Base-by-base conservation (phyloP, 2,329 filamentous ascomycete species). In the Bisporella sp. region DNA sequence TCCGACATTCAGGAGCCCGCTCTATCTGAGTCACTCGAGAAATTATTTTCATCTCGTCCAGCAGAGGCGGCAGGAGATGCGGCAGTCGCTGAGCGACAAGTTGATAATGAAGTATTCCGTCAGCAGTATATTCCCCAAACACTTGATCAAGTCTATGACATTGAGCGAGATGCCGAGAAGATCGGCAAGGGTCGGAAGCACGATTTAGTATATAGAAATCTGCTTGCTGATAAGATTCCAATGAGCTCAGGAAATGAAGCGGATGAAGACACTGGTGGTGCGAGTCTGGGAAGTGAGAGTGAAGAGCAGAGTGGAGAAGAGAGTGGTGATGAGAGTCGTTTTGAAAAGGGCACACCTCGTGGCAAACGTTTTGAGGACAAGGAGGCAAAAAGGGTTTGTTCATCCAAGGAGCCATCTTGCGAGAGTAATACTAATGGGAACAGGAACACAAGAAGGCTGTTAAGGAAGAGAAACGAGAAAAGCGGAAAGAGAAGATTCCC, bases 91-190 rank as follows among this genome's bases (percentile, higher is more conserved):
- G 76, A 83, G 48, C 73, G 82, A 13, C 85, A 91, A 58, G 82
- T 92, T 7, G 88, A 96, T 61, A 89, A 90, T 51, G 88, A 93
- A 58, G 93, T 97, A 5, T 99, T 96, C 73, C 81, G 92, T 61
- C 87, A 96, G 62, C 89, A 96, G 67, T 99, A 95, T 68, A 97
- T 99, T 47, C 93, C 93, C 0, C 91, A 96, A 68, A 97, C 88
- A 0, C 76, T 99, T 41, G 88, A 97, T 59, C 89, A 99, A 64
- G 92, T 99, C 4, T 96, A 96, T 68, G 91, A 99, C 65, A 84
- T 96, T 46, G 93, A 97, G 69, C 85, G 91, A 59, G 93, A 97
- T 59, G 88, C 84, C 2, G 84, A 89, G 60, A 84, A 83, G 66
- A 78, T 96, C 28, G 80, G 80, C 6, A 76, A 82, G 41, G 90